A percentile compares a stretch with the other conserved stretches of the same genome.
These are phyloP conservation scores for Penicillium argentinense DNA, from an alignment of 495 filamentous ascomycete genomes.

Conservation along the genomic window DNA sequence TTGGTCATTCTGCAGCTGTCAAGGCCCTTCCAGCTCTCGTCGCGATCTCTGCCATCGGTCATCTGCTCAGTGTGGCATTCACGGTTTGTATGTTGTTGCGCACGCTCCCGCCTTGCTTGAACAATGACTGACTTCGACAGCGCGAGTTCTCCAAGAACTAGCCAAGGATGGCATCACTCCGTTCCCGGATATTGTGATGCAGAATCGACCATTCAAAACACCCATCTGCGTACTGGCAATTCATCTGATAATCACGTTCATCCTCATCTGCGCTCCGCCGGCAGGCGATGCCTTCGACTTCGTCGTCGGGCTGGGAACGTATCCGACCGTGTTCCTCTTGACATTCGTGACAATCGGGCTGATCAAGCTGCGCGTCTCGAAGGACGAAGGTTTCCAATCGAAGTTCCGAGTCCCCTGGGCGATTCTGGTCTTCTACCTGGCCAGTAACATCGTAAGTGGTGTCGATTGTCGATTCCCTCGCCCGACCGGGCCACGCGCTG, in stretches of 20 bases:
- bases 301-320: conserved; percentile 64
- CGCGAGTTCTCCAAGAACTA: conserved; percentile 64
- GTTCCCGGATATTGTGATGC: conserved; percentile 58
- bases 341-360: conserved; percentile 21
- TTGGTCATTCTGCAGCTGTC: conserved; percentile 24
- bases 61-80: conserved; percentile 58
- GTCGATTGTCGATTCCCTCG: not conserved
- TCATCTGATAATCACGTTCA: conserved; percentile 59
- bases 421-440: conserved; percentile 23
- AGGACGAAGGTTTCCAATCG: conserved; percentile 8
- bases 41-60: conserved; percentile 63
- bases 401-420: conserved; percentile 24
- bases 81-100: conserved; percentile 28
- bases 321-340: conserved; percentile 33
- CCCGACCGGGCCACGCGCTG: not conserved
- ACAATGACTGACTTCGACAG: conserved; percentile 22
- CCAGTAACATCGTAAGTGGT: conserved; percentile 22
- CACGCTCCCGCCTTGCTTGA: too few relatives aligned
- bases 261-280: conserved; percentile 62
- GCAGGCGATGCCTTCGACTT: conserved; percentile 63
- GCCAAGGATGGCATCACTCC: conserved; percentile 68
- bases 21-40: conserved; percentile 45
- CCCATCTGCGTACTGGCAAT: conserved; percentile 59
- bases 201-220: conserved; percentile 63
- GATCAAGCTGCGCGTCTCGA: conserved; percentile 21